These are phyloP conservation scores for Cantharellus anzutake DNA, from an alignment of 768 basidiomycete species.

Conservation along the genomic window DNA sequence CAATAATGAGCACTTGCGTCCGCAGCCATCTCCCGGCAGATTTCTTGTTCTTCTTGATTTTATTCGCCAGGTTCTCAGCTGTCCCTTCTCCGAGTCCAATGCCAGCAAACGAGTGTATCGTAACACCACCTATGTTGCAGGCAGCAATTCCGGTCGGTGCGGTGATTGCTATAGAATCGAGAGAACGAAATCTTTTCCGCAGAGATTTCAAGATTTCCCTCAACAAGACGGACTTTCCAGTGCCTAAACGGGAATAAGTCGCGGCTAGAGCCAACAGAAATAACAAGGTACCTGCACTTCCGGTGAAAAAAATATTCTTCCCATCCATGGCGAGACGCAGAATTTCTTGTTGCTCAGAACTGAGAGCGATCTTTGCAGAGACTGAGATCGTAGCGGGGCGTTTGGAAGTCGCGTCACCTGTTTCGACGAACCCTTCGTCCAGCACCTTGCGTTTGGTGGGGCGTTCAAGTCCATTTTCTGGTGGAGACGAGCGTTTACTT, in stretches of 20 bases:
- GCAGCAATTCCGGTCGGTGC: conserved; percentile 96
- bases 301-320: conserved; percentile 83
- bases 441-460: not conserved
- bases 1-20: conserved; percentile 47
- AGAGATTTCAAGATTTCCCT: conserved; percentile 75
- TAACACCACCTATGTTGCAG: conserved; percentile 92
- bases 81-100: conserved; percentile 66
- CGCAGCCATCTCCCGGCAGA: conserved; percentile 60
- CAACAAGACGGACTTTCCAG: conserved; percentile 89
- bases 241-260: conserved; percentile 33
- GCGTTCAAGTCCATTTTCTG: not conserved
- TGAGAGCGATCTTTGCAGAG: conserved; percentile 22
- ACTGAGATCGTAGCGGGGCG: not conserved
- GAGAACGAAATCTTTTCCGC: conserved; percentile 32
- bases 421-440: not conserved
- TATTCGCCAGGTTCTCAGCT: conserved; percentile 39
- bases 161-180: conserved; percentile 77
- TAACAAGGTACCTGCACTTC: conserved; percentile 59
- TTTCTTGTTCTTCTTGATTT: conserved; percentile 70
- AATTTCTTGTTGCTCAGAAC: conserved; percentile 73
- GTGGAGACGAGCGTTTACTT: too few species aligned
- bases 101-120: conserved; percentile 90
- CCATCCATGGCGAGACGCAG: conserved; percentile 55
- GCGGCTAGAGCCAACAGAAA: not conserved
- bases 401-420: not conserved